phyloP scores from a whole-genome alignment of 2,329 filamentous ascomycete species.

The Juglanconis oblonga region DNA sequence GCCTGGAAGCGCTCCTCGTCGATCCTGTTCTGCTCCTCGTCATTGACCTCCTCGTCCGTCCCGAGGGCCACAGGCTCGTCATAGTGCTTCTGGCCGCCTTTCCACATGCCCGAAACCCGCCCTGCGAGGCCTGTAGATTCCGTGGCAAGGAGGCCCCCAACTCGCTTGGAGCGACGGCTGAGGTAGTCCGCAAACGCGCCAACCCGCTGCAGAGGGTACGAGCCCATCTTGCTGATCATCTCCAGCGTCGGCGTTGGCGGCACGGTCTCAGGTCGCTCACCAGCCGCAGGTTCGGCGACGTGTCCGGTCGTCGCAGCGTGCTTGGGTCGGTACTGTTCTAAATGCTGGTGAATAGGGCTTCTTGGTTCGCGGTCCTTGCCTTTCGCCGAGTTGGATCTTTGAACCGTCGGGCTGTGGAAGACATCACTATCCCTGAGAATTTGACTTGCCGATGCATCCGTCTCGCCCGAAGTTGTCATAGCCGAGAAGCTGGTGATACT shows the following conservation, averaged over 20 bases:
- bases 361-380: slow-evolving; percentile 18
- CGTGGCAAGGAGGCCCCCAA: slow-evolving; percentile 78
- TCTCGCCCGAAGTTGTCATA: slow-evolving; percentile 64
- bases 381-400: slow-evolving; percentile 41
- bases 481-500: slow-evolving; percentile 61
- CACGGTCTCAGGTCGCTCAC: slow-evolving; percentile 26
- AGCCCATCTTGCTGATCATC: slow-evolving; percentile 58
- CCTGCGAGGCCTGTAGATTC: slow-evolving; percentile 96
- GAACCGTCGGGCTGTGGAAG: slow-evolving; percentile 76
- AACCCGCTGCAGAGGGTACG: slow-evolving; percentile 79
- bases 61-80: slow-evolving; percentile 55
- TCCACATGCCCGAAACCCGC: slow-evolving; percentile 97
- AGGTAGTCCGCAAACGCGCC: slow-evolving; percentile 81
- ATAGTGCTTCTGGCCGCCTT: slow-evolving; percentile 87
- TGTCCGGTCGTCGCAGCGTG: slow-evolving; percentile 41
- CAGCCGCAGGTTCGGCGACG: slow-evolving; percentile 27
- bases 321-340: slow-evolving; percentile 17
- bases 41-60: slow-evolving; percentile 52
- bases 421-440: slow-evolving; percentile 85
- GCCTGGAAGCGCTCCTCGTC: slow-evolving; percentile 78
- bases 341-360: not conserved
- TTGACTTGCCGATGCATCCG: slow-evolving; percentile 81
- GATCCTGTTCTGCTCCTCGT: slow-evolving; percentile 48
- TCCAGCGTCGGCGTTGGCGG: slow-evolving; percentile 44
- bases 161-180: slow-evolving; percentile 71